These are phyloP conservation scores for Tripterygium wilfordii DNA, from an alignment of 177 flowering plant genomes.

Conservation along the genomic window DNA sequence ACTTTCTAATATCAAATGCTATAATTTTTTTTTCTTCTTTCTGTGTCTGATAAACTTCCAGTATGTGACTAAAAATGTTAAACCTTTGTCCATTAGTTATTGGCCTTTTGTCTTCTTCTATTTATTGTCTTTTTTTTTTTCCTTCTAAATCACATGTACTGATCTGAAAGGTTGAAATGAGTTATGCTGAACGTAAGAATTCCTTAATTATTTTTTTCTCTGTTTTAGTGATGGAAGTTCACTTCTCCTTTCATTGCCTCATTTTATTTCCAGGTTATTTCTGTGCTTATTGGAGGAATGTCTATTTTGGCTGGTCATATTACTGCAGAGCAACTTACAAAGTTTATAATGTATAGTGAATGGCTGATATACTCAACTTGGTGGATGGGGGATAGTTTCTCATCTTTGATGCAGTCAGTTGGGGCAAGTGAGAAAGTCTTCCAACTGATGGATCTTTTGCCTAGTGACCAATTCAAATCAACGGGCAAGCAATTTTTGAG, in stretches of 20 bases:
- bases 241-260: neutral
- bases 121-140: neutral
- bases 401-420: constrained; percentile 88
- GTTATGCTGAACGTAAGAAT: no score
- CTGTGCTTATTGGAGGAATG: constrained; percentile 86
- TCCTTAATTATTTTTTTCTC: no score
- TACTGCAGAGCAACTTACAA: constrained; percentile 91
- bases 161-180: no score
- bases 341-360: constrained; percentile 85
- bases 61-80: no score
- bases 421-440: constrained; percentile 99
- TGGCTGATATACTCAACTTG: constrained; percentile 94
- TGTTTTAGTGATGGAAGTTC: no score
- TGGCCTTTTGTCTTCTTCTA: neutral
- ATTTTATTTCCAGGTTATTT: constrained; percentile 50
- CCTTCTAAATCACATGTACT: no score
- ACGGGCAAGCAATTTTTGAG: constrained; percentile 42
- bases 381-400: constrained; percentile 91
- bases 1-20: no score
- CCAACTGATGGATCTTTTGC: constrained; percentile 78
- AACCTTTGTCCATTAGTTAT: no score
- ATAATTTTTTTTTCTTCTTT: no score
- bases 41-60: no score
- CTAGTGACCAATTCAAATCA: constrained; percentile 68
- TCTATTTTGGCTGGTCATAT: constrained; percentile 70